Conservation (phyloP, 257 asterid species). For the Verbascum thapsus region DNA sequence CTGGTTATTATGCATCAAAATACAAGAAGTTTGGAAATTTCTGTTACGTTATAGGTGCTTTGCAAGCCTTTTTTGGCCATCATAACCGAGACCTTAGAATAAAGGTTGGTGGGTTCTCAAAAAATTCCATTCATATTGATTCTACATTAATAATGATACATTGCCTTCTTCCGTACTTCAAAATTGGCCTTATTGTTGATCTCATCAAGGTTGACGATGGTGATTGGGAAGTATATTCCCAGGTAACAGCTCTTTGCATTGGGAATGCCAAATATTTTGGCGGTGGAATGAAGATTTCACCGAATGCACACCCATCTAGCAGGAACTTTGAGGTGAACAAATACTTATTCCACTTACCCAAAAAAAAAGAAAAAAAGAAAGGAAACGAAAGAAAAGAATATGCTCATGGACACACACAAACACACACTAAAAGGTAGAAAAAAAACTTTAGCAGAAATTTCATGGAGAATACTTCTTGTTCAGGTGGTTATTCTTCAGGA, state of each 20-base stretch:
- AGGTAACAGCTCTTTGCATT: constrained; percentile 84
- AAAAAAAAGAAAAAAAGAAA: neutral
- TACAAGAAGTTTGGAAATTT: constrained; percentile 87
- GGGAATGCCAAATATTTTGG: constrained; percentile 96
- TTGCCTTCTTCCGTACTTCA: constrained; percentile 15
- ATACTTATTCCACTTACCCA: constrained; percentile 18
- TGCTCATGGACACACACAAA: too few relatives aligned
- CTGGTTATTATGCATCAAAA: constrained; percentile 84
- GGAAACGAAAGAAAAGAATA: too few relatives aligned
- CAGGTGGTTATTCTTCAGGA: constrained; percentile 85
- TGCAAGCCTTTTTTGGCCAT: constrained; percentile 82
- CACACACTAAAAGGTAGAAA: neutral
- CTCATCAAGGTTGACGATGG: constrained; percentile 68
- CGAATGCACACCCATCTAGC: constrained; percentile 71
- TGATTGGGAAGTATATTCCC: constrained; percentile 77
- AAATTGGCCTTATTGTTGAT: constrained; percentile 21
- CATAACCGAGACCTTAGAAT: constrained; percentile 73
- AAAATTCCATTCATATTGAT: neutral
- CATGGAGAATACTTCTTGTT: constrained; percentile 26
- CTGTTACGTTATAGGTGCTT: constrained; percentile 86
- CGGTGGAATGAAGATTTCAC: constrained; percentile 94
- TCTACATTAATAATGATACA: neutral
- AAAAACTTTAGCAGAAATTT: constrained; percentile 4
- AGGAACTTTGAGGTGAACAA: constrained; percentile 67
- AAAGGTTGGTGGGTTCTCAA: constrained; percentile 50